Conservation (phyloP, 257 asterid species). For the Perilla frutescens region DNA sequence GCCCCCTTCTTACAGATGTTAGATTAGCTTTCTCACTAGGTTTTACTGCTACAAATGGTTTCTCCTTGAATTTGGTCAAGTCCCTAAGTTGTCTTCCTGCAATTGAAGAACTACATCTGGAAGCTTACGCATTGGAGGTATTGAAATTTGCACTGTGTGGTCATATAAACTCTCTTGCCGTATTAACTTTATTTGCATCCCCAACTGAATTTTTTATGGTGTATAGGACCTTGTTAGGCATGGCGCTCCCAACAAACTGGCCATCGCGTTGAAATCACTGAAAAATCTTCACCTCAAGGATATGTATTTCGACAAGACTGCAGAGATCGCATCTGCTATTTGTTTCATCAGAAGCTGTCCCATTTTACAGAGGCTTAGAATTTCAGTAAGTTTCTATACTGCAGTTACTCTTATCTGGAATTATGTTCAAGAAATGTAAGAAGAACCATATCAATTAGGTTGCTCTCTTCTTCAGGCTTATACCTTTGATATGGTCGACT, state of each 20-base stretch:
- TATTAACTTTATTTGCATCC: not conserved
- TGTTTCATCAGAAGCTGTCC: conserved; percentile 59
- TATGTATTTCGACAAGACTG: conserved; percentile 45
- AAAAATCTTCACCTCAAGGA: conserved; percentile 44
- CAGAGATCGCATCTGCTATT: conserved; percentile 46
- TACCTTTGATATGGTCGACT: conserved; percentile 41
- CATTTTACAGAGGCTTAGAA: conserved; percentile 47
- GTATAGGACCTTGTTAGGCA: conserved; percentile 47
- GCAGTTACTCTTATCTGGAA: not conserved
- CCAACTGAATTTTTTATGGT: not conserved
- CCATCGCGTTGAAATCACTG: conserved; percentile 41
- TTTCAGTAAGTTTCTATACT: conserved; percentile 38
- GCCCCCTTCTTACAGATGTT: conserved; percentile 45
- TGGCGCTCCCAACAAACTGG: conserved; percentile 50
- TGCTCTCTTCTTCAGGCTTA: conserved; percentile 39
- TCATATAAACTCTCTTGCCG: not conserved
- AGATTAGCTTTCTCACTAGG: conserved; percentile 37
- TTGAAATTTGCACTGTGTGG: not conserved
- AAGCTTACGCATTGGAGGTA: conserved; percentile 55
- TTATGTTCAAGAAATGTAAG: not conserved
- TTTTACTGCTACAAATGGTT: conserved; percentile 30
- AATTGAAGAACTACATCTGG: conserved; percentile 46
- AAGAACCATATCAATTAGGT: conserved; percentile 2
- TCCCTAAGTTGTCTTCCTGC: conserved; percentile 48
- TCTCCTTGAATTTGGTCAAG: conserved; percentile 46